Base-by-base conservation (phyloP, 2,329 filamentous ascomycete species). In the Apiospora aurea region DNA sequence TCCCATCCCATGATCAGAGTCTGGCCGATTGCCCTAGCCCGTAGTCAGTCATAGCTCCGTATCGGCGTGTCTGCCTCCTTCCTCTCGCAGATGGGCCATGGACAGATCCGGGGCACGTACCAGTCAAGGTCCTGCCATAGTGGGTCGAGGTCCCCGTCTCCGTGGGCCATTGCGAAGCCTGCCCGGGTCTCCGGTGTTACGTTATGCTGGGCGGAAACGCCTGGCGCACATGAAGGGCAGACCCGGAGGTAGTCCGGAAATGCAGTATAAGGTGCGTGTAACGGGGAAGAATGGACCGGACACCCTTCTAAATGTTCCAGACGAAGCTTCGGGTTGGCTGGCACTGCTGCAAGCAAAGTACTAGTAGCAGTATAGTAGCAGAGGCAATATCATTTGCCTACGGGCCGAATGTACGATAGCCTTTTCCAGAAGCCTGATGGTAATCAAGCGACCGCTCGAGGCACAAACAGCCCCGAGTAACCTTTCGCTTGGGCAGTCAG, bases 1-100 rank as follows among this genome's bases (percentile, higher is more conserved):
- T 96, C 93, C 87, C 94, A 97, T 81, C 93, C 93, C 91, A 95
- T 94, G 81, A 93, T 92, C 81, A 94, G 87, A 85, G 92, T 89
- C 85, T 94, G 92, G 73, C 93, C 92, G 85, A 94, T 91, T 73
- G 89, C 89, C 87, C 90, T 91, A 78, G 73, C 75, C 75, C 79
- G 67, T 16, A 81, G 80, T 79, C 75, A 81, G 78, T 71, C 61
- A 74, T 46, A 70, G 26, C 16, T 41, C 44, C 72, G 71, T 67
- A 74, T 74, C 70, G 71, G 69, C 72, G 57, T 41, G 21, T n/a
- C 68, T 26, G 44, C 44, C 4, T 13, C 13, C n/a, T 21, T 21
- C 68, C 24, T 46, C 67, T 41, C 67, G 1, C 38, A 21, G n/a
- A 68, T 68, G 26, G 67, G 14, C 41, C 24, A 68, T 47, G 26